A percentile compares a stretch with the other conserved stretches of the same genome.
These are phyloP conservation scores for Tylopilus vinaceipallidus DNA, from an alignment of 768 basidiomycete species.

Conservation along the genomic window DNA sequence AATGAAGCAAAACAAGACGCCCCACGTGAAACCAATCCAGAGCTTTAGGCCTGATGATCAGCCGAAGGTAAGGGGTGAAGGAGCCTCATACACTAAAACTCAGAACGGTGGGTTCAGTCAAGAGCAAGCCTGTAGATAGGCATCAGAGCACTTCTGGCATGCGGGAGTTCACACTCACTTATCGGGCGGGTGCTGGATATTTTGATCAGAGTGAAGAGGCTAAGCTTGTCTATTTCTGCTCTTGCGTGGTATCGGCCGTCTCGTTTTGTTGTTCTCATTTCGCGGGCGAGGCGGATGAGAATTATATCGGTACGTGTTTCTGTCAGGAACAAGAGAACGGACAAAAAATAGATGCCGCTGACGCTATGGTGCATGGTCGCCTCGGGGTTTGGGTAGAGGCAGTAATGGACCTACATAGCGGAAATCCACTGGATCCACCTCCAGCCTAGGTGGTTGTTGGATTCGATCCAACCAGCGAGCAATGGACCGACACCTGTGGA, in stretches of 20 bases:
- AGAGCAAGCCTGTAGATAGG: conserved; percentile 17
- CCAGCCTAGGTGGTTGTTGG: conserved; percentile 58
- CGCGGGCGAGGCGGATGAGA: conserved; percentile 60
- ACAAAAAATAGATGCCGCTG: conserved; percentile 47
- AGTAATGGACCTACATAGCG: conserved; percentile 45
- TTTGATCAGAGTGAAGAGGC: conserved; percentile 57
- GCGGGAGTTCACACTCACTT: conserved; percentile 45
- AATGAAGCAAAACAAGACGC: conserved; percentile 66
- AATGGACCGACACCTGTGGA: conserved; percentile 66
- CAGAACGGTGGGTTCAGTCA: conserved; percentile 64
- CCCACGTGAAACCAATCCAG: conserved; percentile 79
- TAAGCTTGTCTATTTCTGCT: conserved; percentile 60
- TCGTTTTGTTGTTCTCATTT: conserved; percentile 62
- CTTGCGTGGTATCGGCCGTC: conserved; percentile 60
- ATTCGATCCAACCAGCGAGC: conserved; percentile 65
- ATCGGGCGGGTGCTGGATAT: conserved; percentile 71
- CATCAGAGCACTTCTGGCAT: not conserved
- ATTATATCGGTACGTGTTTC: conserved; percentile 78
- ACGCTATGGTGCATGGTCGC: conserved; percentile 37
- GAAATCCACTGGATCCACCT: conserved; percentile 86
- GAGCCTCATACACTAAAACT: conserved; percentile 62
- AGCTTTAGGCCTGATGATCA: conserved; percentile 38
- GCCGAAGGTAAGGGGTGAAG: not conserved
- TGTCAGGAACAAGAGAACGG: conserved; percentile 53
- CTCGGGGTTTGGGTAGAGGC: not conserved